These are phyloP conservation scores for Wolfiporia cocos DNA, from an alignment of 1,284 basidiomycete species.

Conservation along the genomic window DNA sequence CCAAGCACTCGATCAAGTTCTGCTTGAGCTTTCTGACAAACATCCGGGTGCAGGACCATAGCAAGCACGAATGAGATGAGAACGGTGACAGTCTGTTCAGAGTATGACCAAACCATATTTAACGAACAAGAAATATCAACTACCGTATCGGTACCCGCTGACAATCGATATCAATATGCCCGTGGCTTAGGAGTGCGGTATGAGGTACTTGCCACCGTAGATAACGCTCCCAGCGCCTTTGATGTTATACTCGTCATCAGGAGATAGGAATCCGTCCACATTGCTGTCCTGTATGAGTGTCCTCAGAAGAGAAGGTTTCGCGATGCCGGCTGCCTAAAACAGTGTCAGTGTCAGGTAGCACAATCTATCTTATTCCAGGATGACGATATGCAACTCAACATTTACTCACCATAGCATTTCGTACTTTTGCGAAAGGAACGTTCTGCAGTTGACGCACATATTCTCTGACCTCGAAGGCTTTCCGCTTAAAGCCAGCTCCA, in stretches of 20 bases:
- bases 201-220: slow-evolving; percentile 31
- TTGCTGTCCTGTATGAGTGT: slow-evolving; percentile 33
- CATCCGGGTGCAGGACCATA: slow-evolving; percentile 44
- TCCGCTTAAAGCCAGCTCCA: slow-evolving; percentile 45
- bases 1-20: slow-evolving; percentile 31
- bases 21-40: slow-evolving; percentile 39
- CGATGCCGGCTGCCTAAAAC: slow-evolving; percentile 32
- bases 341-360: neutral
- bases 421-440: slow-evolving; percentile 42
- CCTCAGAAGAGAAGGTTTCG: slow-evolving; percentile 44
- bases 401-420: slow-evolving; percentile 36
- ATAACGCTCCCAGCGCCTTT: slow-evolving; percentile 48
- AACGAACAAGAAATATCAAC: slow-evolving; percentile 5
- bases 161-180: neutral
- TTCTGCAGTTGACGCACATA: slow-evolving; percentile 22
- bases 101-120: no score
- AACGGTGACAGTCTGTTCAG: neutral
- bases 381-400: no score
- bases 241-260: slow-evolving; percentile 44
- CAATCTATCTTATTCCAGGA: no score
- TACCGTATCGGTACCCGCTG: slow-evolving; percentile 29
- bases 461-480: slow-evolving; percentile 39
- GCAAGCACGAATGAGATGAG: slow-evolving; percentile 34
- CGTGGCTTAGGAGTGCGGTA: no score
- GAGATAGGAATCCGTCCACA: slow-evolving; percentile 9